Conservation (phyloP, 805 yeast species). For the Candida railenensis region DNA sequence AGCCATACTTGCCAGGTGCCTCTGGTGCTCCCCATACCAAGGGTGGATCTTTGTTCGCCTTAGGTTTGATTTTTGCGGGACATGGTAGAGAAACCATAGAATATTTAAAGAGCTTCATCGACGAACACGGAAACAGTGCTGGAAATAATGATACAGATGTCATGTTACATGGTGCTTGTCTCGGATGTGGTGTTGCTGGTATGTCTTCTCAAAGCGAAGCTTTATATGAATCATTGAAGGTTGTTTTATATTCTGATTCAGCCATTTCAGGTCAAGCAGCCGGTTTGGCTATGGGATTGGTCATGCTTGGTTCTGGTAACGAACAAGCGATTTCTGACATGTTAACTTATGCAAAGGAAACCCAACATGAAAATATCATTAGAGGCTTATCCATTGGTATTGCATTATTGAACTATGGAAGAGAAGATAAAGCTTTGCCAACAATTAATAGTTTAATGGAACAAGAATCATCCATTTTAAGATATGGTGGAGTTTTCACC, state of each 20-base stretch:
- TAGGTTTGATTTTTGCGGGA: constrained; percentile 94
- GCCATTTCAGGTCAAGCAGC: constrained; percentile 97
- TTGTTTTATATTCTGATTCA: constrained; percentile 82
- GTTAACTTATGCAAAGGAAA: constrained; percentile 89
- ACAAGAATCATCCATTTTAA: constrained; percentile 78
- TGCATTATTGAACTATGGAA: constrained; percentile 82
- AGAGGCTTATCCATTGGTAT: constrained; percentile 91
- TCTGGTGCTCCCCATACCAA: constrained; percentile 83
- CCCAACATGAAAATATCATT: constrained; percentile 92
- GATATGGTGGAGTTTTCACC: constrained; percentile 95
- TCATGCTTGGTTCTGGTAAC: constrained; percentile 88
- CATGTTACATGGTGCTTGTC: constrained; percentile 89
- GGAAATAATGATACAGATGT: constrained; percentile 75
- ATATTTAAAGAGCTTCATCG: constrained; percentile 70
- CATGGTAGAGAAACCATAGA: constrained; percentile 87
- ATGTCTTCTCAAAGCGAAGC: constrained; percentile 82
- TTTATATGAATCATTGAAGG: constrained; percentile 78
- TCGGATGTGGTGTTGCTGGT: constrained; percentile 95
- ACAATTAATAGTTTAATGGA: constrained; percentile 63
- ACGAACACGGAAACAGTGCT: constrained; percentile 62
- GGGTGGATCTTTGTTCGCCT: constrained; percentile 92
- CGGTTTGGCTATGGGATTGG: constrained; percentile 92
- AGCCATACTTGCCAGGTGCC: constrained; percentile 86
- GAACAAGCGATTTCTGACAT: constrained; percentile 69
- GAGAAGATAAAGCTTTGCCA: constrained; percentile 75